Evolutionary conservation across 352 stramenopile species (phyloP), one percentile per base, ranked within the genome.

Genomic region (Hyaloperonospora brassicae): DNA sequence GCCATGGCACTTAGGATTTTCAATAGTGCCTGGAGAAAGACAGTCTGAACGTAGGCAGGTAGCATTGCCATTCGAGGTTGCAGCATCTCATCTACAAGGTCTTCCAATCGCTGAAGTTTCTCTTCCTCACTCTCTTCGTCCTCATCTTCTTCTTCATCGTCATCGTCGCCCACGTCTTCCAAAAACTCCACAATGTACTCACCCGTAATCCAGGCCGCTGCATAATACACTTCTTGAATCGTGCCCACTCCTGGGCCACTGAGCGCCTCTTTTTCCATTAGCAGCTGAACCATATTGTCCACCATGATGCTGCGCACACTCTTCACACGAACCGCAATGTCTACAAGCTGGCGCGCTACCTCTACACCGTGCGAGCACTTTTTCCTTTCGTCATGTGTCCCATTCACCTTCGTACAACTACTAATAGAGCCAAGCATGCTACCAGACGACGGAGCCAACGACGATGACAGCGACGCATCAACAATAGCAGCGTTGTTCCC

Each of bases 241-340:
- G 93, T 96, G 23, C 84, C 64, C 22, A 79, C 74, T 24, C 81
- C 77, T 5, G 81, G 77, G 1, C 78, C 74, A 46, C 73, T 90
- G 17, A 93, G 52, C 10, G 76, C 76, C 53, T 95, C 64, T 71
- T 79, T 79, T 59, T 98, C 88, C 54, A 95, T 75, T 27, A 99
- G 64, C 49, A 98, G 57, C 21, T 93, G 84, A 41, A 98, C 83
- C 78, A 97, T 97, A 57, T 93, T 88, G 42, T 96, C 84, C 5
- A 98, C 95, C 47, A 97, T 89, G 63, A 97, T 96, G 27, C 77
- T 81, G 47, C 97, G 89, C 17, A 99, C 93, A 36, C 85, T 95
- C 62, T 98, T 92, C 3, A 99, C 97, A 40, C 97, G 89, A 52
- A 98, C 85, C 0, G 92, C 84, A 51, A 99, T 96, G 64, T 99